Base-by-base conservation (phyloP, 164 flowering plant species). In the Magnolia kwangsiensis region DNA sequence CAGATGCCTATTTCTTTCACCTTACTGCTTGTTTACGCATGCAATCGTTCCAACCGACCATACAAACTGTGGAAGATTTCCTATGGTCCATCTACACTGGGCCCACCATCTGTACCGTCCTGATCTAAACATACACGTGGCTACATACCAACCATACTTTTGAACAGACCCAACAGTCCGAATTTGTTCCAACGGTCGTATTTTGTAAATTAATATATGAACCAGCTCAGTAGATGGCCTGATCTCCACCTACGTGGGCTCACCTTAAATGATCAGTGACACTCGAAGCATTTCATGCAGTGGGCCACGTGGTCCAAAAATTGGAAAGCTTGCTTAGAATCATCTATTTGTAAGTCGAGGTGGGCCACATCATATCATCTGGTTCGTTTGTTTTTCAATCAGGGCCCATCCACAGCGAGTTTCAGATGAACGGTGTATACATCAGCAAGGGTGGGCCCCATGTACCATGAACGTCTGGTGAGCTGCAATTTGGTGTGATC, bases 401-500 rank as follows among this genome's bases (percentile, higher is more conserved):
- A 6, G 20, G 19, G n/a, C 8, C 23, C 65, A 19, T 18, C 20
- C 20, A 18, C 8, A 21, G 6, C 18, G 3, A 18, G n/a, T 4
- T 20, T 61, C 16, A 5, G 64, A 61, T 61, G 64, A 61, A 18
- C n/a, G 67, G 67, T 64, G 7, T 37, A 29, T 37, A 29, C 68
- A 65, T 29, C 31, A 20, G 14, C 68, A 65, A 6, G 13, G 29
- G 68, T 65, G 68, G 68, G 37, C 68, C 68, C 21, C 11, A 65
- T 27, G 20, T 65, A 65, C 21, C 21, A 27, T 65, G 20, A 27
- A 29, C 1, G 68, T 65, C 68, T 65, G 68, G 29, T 29, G 11
- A 65, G 37, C 68, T 65, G 24, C 68, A 65, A 65, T 65, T 65
- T 65, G 31, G 68, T 65, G 68, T 65, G 29, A 29, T 65, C 68